Evolutionary conservation across 2,329 filamentous ascomycete species (phyloP).

Genomic region (Exophiala mesophila): DNA sequence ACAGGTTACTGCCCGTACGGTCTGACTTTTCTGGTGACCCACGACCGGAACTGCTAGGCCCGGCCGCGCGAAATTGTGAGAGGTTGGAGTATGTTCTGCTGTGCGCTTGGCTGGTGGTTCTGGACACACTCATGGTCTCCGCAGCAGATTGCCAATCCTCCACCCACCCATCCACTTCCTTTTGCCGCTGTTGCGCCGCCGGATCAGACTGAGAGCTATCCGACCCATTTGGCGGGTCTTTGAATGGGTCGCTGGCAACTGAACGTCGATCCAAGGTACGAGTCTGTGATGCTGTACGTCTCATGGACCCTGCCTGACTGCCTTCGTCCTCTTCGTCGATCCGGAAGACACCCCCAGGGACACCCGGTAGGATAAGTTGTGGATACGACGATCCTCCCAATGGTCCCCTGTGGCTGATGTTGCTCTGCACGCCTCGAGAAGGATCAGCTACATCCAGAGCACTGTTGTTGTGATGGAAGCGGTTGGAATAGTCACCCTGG

Average conservation of each 20-base stretch:
- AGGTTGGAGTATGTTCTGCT: constrained; percentile 26
- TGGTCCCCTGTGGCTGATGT: constrained; percentile 37
- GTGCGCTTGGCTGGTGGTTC: constrained; percentile 24
- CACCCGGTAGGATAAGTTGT: constrained; percentile 15
- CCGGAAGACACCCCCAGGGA: constrained; percentile 21
- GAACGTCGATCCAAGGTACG: constrained; percentile 8
- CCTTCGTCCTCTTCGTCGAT: constrained; percentile 27
- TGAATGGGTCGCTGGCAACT: constrained; percentile 23
- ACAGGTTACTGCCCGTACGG: constrained; percentile 54
- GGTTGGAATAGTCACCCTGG: constrained; percentile 28
- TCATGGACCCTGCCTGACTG: constrained; percentile 22
- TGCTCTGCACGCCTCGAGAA: constrained; percentile 36
- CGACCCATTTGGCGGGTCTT: constrained; percentile 14
- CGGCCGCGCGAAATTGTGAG: constrained; percentile 19
- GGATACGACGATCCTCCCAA: constrained; percentile 10
- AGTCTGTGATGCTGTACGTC: constrained; percentile 8
- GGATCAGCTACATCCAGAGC: constrained; percentile 39
- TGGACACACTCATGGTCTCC: constrained; percentile 25
- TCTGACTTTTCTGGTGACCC: constrained; percentile 42
- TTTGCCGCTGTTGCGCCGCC: constrained; percentile 22
- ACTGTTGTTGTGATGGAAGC: constrained; percentile 40
- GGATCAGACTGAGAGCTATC: constrained; percentile 8
- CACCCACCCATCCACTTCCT: constrained; percentile 27
- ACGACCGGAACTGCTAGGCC: constrained; percentile 14
- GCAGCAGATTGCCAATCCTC: constrained; percentile 28